Evolutionary conservation across 2,329 filamentous ascomycete species (phyloP), one percentile per base, ranked within the genome.

Genomic region (Hymenoscyphus occultus): DNA sequence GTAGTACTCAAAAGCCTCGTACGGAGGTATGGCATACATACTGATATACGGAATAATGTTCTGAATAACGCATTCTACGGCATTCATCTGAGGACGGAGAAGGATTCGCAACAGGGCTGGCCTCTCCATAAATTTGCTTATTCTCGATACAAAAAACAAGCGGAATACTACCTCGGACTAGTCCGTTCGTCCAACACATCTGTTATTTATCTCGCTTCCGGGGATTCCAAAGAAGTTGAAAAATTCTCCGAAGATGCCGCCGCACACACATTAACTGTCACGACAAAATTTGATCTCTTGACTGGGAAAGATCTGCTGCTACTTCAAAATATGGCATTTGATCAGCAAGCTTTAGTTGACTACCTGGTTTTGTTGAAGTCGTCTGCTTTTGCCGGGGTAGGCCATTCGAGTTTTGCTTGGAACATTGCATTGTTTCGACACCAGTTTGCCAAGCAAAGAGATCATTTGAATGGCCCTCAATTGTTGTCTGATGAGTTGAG

Each of bases 341-440:
- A 83, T 71, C 82, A 84, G 73, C 78, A 79, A 60, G 78, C 77
- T 0, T 69, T 83, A 22, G 78, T 83, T 2, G 82, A 84, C 71
- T 83, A 80, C 70, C 79, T 83, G 69, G 77, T 84, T 3, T 70
- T 83, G 71, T 71, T 79, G 63, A 74, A 79, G 19, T 76, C 78
- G 5, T 76, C 76, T 12, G 71, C 77, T 6, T 78, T 83, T 64
- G 76, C 76, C 0, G 82, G 82, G 0, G 72, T 79, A 28, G 77
- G 78, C 12, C 77, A 77, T 71, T 81, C 79, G 66, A 79, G 75
- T 69, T 81, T 83, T 63, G 75, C 78, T 10, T 83, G 80, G 77
- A 80, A 79, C 62, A 70, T 84, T 39, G 82, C 80, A 2, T 70
- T 74, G 57, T 67, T 64, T 59, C 71, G 72, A 62, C 69, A 73